Conservation (phyloP, 805 yeast species). For the Tetrapisispora namnaoensis region DNA sequence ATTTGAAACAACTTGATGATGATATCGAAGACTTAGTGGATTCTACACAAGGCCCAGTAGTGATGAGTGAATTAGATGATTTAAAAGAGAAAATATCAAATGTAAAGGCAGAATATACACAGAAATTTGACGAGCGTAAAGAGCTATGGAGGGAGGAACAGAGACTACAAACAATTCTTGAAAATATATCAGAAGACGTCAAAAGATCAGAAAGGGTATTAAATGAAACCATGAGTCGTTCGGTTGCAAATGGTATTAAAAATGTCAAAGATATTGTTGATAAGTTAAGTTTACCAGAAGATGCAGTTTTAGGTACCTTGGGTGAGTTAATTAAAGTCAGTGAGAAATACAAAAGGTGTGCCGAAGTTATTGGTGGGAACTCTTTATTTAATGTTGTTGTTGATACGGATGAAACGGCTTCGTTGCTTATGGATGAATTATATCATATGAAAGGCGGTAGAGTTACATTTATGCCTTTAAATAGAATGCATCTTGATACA, state of each 20-base stretch:
- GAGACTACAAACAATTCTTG: conserved; percentile 45
- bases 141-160: conserved; percentile 72
- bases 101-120: conserved; percentile 34
- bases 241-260: conserved; percentile 56
- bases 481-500: conserved; percentile 41
- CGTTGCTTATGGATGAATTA: conserved; percentile 66
- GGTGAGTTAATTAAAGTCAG: conserved; percentile 77
- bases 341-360: conserved; percentile 75
- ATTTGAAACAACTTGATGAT: conserved; percentile 13
- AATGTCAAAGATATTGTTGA: conserved; percentile 57
- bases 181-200: conserved; percentile 46
- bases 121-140: conserved; percentile 57
- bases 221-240: conserved; percentile 65
- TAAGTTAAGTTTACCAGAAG: conserved; percentile 42
- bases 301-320: conserved; percentile 70
- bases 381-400: conserved; percentile 84
- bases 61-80: conserved; percentile 27
- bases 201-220: conserved; percentile 49
- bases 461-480: conserved; percentile 85
- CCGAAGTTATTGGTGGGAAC: conserved; percentile 82
- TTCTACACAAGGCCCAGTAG: conserved; percentile 30
- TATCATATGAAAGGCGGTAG: conserved; percentile 64
- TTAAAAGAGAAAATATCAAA: conserved; percentile 21
- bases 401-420: conserved; percentile 77
- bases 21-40: conserved; percentile 30